Evolutionary conservation across 1,284 basidiomycete genomes (phyloP).

Genomic region (Mycena citricolor): DNA sequence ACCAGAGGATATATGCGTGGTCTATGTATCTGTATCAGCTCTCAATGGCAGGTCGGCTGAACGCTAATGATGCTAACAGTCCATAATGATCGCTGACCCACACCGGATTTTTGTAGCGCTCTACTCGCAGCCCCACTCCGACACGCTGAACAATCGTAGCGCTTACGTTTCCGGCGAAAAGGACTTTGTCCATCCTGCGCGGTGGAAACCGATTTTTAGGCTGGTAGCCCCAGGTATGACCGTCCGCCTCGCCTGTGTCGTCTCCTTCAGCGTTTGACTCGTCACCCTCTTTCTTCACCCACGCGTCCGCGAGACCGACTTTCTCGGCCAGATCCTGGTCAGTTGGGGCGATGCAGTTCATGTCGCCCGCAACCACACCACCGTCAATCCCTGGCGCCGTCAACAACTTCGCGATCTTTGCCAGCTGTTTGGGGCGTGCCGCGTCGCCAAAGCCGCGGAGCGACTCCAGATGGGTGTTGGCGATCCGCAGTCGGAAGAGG

Average conservation of each 20-base stretch:
- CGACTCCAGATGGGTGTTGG: constrained; percentile 29
- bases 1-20: neutral
- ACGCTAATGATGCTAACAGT: constrained; percentile 20
- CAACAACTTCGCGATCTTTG: constrained; percentile 20
- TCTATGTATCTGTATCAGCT: neutral
- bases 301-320: constrained; percentile 24
- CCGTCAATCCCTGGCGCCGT: constrained; percentile 14
- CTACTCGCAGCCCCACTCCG: constrained; percentile 21
- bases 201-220: constrained; percentile 18
- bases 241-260: constrained; percentile 11
- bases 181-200: constrained; percentile 26
- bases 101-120: neutral
- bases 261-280: neutral
- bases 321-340: constrained; percentile 21
- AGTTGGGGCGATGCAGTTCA: constrained; percentile 26
- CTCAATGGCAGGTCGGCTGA: neutral
- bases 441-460: constrained; percentile 25
- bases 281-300: constrained; percentile 7
- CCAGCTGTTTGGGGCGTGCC: constrained; percentile 24
- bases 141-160: constrained; percentile 22
- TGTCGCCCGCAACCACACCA: constrained; percentile 29
- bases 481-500: constrained; percentile 19
- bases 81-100: constrained; percentile 29
- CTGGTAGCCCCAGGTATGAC: constrained; percentile 30
- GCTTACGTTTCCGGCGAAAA: constrained; percentile 20